A percentile compares a stretch with the other conserved stretches of the same genome.
Evolutionary conservation across 306 rosid species (phyloP).

Genomic region (Senna tora): DNA sequence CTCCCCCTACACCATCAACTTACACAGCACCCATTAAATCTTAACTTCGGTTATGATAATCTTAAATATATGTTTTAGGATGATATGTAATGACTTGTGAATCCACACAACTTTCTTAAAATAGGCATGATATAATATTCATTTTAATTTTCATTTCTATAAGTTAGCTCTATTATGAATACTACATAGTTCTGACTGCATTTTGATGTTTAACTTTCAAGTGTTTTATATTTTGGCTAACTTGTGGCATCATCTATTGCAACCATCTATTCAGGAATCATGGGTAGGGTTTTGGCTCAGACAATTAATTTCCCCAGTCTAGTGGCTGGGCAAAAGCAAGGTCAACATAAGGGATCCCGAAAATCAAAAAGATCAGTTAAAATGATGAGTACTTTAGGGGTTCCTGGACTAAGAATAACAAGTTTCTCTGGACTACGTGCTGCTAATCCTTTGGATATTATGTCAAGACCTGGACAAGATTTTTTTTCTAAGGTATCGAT

Average conservation of each 20-base stretch:
- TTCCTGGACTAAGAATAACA: conserved; percentile 48
- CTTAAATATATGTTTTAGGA: conserved; percentile 1
- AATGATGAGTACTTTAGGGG: conserved; percentile 50
- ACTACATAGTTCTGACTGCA: background rate
- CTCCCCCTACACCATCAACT: background rate
- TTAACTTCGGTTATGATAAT: background rate
- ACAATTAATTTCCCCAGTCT: conserved; percentile 54
- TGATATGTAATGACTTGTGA: background rate
- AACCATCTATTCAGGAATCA: conserved; percentile 43
- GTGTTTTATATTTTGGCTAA: conserved; percentile 7
- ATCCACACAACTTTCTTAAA: background rate
- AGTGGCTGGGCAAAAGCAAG: conserved; percentile 42
- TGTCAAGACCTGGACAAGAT: conserved; percentile 45
- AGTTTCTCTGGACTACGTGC: conserved; percentile 60
- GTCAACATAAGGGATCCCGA: conserved; percentile 49
- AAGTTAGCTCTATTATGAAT: background rate
- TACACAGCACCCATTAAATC: background rate
- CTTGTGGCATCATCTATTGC: conserved; percentile 13
- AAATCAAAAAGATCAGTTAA: conserved; percentile 44
- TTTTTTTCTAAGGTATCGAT: conserved; percentile 48
- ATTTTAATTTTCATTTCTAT: background rate
- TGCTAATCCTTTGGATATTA: conserved; percentile 52
- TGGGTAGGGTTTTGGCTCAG: conserved; percentile 65
- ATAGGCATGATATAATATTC: background rate
- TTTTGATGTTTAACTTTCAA: conserved; percentile 11